Conservation (phyloP, 164 flowering plant species). For the Akebia trifoliata region DNA sequence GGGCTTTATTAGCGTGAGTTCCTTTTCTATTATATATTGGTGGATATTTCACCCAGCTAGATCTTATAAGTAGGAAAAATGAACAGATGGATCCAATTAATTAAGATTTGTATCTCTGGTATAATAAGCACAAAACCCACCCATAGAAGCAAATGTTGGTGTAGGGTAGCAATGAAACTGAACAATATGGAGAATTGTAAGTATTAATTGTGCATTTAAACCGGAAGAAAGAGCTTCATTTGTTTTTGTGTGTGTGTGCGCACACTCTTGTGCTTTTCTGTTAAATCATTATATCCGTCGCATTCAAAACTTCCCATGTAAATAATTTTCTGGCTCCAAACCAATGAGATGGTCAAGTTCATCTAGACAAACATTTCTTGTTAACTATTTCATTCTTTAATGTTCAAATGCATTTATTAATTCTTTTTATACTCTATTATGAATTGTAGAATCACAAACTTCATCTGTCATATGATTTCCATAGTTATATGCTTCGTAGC, state of each 20-base stretch:
- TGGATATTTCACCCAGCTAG: not conserved
- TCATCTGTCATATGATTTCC: conserved; percentile 79
- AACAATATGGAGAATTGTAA: no score
- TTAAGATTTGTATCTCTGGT: not conserved
- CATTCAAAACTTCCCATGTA: no score
- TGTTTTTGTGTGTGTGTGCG: no score
- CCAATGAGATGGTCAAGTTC: no score
- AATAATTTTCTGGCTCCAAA: no score
- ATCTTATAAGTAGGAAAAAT: not conserved
- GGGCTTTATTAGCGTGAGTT: conserved; percentile 75
- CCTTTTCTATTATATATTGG: not conserved
- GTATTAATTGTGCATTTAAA: no score
- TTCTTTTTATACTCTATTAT: conserved; percentile 1
- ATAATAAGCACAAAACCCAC: not conserved
- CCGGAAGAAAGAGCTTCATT: no score
- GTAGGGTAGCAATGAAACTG: no score
- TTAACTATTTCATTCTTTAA: not conserved
- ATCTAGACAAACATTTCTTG: not conserved
- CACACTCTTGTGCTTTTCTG: no score
- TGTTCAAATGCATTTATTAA: not conserved
- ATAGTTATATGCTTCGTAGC: conserved; percentile 81
- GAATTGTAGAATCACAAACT: conserved; percentile 69
- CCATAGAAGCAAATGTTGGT: no score
- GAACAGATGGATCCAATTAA: not conserved
- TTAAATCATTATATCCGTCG: no score